These are phyloP conservation scores for Cladosporium sphaerospermum DNA, from an alignment of 2,329 filamentous ascomycete genomes.

Conservation along the genomic window DNA sequence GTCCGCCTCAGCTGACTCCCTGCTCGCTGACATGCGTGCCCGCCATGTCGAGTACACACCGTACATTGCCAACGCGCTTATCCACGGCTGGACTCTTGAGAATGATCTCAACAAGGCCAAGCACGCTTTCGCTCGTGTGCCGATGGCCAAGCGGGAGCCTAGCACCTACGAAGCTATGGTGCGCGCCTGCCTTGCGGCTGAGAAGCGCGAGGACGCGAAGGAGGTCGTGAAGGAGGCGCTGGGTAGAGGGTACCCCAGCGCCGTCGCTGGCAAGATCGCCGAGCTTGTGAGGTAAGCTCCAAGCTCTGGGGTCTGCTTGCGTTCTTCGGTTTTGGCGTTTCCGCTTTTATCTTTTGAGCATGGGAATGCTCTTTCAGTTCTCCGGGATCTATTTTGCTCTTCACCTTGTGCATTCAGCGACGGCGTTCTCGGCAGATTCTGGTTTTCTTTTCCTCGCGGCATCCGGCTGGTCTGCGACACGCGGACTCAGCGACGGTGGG, in stretches of 20 bases:
- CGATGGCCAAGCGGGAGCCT: slow-evolving; percentile 75
- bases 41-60: slow-evolving; percentile 79
- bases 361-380: not conserved
- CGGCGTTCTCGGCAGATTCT: not conserved
- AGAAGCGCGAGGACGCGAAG: slow-evolving; percentile 71
- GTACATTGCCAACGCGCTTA: slow-evolving; percentile 97
- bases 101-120: slow-evolving; percentile 74
- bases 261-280: slow-evolving; percentile 87
- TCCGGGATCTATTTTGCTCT: slow-evolving; percentile 1
- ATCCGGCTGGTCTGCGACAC: not conserved
- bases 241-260: slow-evolving; percentile 79
- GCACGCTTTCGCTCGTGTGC: slow-evolving; percentile 72
- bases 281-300: slow-evolving; percentile 61
- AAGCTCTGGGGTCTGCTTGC: not conserved
- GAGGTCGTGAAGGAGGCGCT: slow-evolving; percentile 83
- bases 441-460: not conserved
- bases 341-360: not conserved
- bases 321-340: not conserved
- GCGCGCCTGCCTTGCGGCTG: slow-evolving; percentile 77
- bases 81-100: slow-evolving; percentile 89
- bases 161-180: slow-evolving; percentile 99
- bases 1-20: slow-evolving; percentile 59
- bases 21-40: slow-evolving; percentile 69
- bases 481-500: not conserved
- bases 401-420: not conserved